Conservation (phyloP, 495 filamentous ascomycete genomes). For the Neurospora tetrasperma region DNA sequence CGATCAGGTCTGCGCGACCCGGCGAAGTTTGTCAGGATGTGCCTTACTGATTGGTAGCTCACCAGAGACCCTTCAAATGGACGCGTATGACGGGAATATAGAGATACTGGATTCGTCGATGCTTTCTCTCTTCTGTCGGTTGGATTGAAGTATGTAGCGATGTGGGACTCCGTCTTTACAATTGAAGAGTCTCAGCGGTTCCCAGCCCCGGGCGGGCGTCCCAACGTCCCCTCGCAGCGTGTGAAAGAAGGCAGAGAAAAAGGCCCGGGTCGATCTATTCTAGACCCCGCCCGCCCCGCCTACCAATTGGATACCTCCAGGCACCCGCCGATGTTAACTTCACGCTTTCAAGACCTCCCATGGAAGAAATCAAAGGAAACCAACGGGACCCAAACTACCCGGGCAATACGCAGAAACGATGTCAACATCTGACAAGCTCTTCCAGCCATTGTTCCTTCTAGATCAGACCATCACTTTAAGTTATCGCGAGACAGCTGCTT, state of each 20-base stretch:
- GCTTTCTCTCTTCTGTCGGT: background rate
- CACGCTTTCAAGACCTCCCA: background rate
- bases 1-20: background rate
- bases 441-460: background rate
- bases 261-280: background rate
- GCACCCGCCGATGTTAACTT: background rate
- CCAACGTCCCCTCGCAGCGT: background rate
- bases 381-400: background rate
- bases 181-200: background rate
- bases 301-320: background rate
- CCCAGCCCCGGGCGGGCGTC: background rate
- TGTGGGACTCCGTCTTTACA: background rate
- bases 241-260: background rate
- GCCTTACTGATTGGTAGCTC: background rate
- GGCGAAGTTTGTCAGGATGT: background rate
- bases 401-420: background rate
- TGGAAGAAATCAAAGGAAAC: background rate
- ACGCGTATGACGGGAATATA: background rate
- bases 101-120: background rate
- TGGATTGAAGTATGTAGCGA: background rate
- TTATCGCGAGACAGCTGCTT: background rate
- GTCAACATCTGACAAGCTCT: background rate
- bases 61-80: background rate
- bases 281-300: background rate
- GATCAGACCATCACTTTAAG: background rate